Evolutionary conservation across 768 basidiomycete genomes (phyloP), one percentile per base, ranked within the genome.

Genomic region (Saitozyma sp.): DNA sequence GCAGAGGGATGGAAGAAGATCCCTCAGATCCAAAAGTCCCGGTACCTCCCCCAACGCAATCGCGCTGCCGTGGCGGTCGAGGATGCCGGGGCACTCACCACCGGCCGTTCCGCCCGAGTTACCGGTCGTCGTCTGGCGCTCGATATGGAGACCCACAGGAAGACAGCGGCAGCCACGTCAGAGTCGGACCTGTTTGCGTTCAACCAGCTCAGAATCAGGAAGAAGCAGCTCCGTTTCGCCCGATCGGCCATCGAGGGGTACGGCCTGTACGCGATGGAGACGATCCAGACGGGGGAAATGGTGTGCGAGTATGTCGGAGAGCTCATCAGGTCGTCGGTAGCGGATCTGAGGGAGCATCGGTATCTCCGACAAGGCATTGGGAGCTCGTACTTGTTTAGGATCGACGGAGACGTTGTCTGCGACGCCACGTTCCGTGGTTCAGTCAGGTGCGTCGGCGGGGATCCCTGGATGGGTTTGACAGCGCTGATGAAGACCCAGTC

Each of bases 261-360:
- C 90, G 96, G 96, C 5, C 78, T 99, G 74, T 99, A 97, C 77
- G 94, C 96, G 39, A 90, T 96, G 90, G 96, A 99, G 83, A 86
- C 86, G 74, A 97, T 99, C 68, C 86, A 89, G 7, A 82, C 85
- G 43, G 92, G 92, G 5, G 96, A 99, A 82, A 97, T 99, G 93
- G 95, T 99, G 39, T 97, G 98, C 80, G 96, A 99, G 82, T 99
- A 99, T 74, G 96, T 99, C 8, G 96, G 96, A 17, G 96, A 99
- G 84, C 85, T 97, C 66, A 92, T 97, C 67, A 85, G 96, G 9
- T 91, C 92, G 50, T 89, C 90, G 72, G 91, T 97, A 10, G 96
- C 96, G 37, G 96, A 98, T 71, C 92, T 93, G 78, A 85, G 96
- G 54, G 96, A 99, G 83, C 95, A 96, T 83, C 86, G 88, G 69